A percentile compares a stretch with the other conserved stretches of the same genome.
Conservation (phyloP, 106 monocot species). For the Chionographis japonica region DNA sequence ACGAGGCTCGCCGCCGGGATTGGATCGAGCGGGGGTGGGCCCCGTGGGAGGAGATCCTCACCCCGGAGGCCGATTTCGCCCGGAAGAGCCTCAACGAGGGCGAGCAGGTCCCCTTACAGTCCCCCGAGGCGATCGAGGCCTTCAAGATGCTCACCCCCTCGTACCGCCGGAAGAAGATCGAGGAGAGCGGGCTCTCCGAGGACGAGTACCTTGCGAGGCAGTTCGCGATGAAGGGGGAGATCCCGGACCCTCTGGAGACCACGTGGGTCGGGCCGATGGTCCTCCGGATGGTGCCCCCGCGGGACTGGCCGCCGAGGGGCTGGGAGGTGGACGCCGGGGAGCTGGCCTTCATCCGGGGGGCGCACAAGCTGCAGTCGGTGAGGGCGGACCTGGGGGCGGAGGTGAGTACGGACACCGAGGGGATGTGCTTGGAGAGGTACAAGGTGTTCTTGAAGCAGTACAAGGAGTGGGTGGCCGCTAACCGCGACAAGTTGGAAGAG, state of each 20-base stretch:
- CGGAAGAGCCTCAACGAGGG: slow-evolving; percentile 88
- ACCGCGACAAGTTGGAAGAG: slow-evolving; percentile 65
- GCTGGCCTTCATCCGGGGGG: slow-evolving; percentile 76
- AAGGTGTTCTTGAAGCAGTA: slow-evolving; percentile 95
- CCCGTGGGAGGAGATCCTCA: slow-evolving; percentile 93
- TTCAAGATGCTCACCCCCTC: slow-evolving; percentile 81
- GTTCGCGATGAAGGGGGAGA: slow-evolving; percentile 68
- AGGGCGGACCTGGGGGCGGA: slow-evolving; percentile 44
- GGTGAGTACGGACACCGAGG: slow-evolving; percentile 31
- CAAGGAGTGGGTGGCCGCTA: slow-evolving; percentile 85
- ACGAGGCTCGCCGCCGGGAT: slow-evolving; percentile 66
- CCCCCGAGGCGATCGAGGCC: slow-evolving; percentile 81
- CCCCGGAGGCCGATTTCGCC: slow-evolving; percentile 91
- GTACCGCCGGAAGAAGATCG: slow-evolving; percentile 71
- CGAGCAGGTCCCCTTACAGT: slow-evolving; percentile 77
- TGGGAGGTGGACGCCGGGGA: slow-evolving; percentile 85
- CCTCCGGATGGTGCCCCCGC: slow-evolving; percentile 62
- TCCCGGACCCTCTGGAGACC: slow-evolving; percentile 66
- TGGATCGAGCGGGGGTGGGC: slow-evolving; percentile 96
- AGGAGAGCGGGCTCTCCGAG: slow-evolving; percentile 64
- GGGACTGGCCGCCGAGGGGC: slow-evolving; percentile 94
- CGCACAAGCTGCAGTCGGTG: slow-evolving; percentile 53
- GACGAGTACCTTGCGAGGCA: slow-evolving; percentile 51
- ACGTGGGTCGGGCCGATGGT: slow-evolving; percentile 64
- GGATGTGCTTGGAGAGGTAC: slow-evolving; percentile 60